phyloP scores from a whole-genome alignment of 2,329 filamentous ascomycete genomes.

The Talaromyces sp. region DNA sequence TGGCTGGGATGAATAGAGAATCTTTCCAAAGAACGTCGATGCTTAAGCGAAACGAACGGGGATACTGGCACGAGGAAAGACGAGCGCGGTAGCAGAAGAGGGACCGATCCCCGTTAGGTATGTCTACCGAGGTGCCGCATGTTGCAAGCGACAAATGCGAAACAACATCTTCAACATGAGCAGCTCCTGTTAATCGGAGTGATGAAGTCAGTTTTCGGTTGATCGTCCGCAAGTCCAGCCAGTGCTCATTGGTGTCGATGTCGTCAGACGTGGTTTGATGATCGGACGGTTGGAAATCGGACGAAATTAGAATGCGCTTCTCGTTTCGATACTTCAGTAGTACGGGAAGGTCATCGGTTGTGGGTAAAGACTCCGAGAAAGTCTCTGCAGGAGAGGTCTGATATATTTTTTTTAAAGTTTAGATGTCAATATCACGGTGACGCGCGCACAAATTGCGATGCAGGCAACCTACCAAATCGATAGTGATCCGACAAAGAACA shows the following conservation, averaged over 20 bases:
- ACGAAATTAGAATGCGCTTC: not conserved
- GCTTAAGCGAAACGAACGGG: conserved; percentile 25
- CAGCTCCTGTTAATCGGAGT: conserved; percentile 16
- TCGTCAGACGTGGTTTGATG: not conserved
- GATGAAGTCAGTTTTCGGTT: conserved; percentile 19
- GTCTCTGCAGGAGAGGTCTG: not conserved
- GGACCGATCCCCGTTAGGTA: conserved; percentile 20
- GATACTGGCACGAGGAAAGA: conserved; percentile 18
- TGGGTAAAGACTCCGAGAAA: not conserved
- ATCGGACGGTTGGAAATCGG: not conserved
- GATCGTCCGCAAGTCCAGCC: conserved; percentile 21
- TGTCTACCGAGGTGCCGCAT: conserved; percentile 24
- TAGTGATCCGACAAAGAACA: conserved; percentile 20
- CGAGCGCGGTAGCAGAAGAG: conserved; percentile 31
- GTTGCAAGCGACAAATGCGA: conserved; percentile 22
- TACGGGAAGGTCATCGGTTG: conserved; percentile 3
- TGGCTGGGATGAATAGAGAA: conserved; percentile 25
- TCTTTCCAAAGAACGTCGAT: conserved; percentile 33
- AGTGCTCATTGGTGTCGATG: conserved; percentile 11
- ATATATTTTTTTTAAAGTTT: not conserved
- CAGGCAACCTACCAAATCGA: conserved; percentile 11
- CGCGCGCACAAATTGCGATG: not conserved
- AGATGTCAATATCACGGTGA: not conserved
- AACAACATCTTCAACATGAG: conserved; percentile 19
- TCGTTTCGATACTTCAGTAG: conserved; percentile 12